Evolutionary conservation across 75 land plant species (phyloP), one percentile per base, ranked within the genome.

Genomic region (Chamaecyparis obtusa): DNA sequence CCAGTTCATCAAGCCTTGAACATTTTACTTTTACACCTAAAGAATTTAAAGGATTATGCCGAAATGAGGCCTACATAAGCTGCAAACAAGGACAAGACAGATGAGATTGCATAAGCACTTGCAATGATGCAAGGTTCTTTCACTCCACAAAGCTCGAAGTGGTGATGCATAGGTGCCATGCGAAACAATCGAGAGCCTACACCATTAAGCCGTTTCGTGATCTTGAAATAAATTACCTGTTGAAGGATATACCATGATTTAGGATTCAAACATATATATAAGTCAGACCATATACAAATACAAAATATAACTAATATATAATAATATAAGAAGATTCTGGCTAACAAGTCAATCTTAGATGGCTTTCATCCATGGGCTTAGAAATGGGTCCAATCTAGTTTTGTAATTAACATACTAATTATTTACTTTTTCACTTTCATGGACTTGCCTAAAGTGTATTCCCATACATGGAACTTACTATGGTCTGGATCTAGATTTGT

Each of bases 131-230:
- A 27, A 27, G 96, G 95, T 84, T 97, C 98, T 89, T 88, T 95
- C 55, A 94, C 44, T 60, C 99, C 97, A 33, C 82, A 84, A 75
- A 94, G 87, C 89, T 92, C 94, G 43, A 97, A 91, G 81, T 95
- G 97, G 79, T 92, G 97, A 92, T 97, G 99, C 67, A 97, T 84
- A 11, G 98, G 97, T 85, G 92, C 92, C 94, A 92, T 93, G 43
- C 90, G 87, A 71, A 97, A 94, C 67, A 94, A 85, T 19, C 90
- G 88, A 32, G 89, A 85, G 0, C 94, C 92, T 83, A 27, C 77
- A 46, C 97, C 96, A 44, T 74, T 44, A 1, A 93, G 33, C 41
- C 64, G 39, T 83, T 90, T 93, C 33, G 94, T 96, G n/a, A 85
- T 87, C 85, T 88, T 93, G 87, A 89, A 88, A 85, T 86, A 91